Evolutionary conservation across 192 early-diverging fungal genomes (phyloP).

Genomic region (Coemansia sp.): DNA sequence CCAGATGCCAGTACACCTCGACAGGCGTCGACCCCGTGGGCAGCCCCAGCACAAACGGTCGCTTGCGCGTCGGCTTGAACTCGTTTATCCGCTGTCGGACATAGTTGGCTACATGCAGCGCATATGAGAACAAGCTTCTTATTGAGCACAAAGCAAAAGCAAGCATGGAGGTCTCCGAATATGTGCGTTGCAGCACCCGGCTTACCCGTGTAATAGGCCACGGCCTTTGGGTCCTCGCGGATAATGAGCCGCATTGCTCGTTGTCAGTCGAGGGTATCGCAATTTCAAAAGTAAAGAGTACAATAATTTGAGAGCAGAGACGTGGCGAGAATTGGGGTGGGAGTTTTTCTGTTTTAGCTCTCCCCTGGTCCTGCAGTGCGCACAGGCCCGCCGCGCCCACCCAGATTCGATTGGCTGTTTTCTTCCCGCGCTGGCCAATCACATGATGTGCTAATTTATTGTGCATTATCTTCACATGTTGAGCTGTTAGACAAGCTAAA

Average conservation of each 20-base stretch:
- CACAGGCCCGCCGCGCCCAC: not conserved
- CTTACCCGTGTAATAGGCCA: slow-evolving; percentile 52
- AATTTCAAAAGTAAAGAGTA: slow-evolving; percentile 2
- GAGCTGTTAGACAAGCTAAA: too few species aligned
- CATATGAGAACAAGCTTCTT: not conserved
- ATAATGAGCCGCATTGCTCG: slow-evolving; percentile 49
- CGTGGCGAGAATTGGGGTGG: not conserved
- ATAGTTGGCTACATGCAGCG: slow-evolving; percentile 64
- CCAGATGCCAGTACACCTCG: slow-evolving; percentile 76
- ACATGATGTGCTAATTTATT: not conserved
- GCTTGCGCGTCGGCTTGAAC: slow-evolving; percentile 68
- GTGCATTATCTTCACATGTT: too few species aligned
- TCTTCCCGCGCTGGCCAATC: not conserved
- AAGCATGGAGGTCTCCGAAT: not conserved
- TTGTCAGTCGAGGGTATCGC: not conserved
- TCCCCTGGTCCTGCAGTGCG: slow-evolving; percentile 2
- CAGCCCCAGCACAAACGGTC: slow-evolving; percentile 81
- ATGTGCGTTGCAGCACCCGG: not conserved
- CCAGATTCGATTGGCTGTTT: slow-evolving; percentile 1
- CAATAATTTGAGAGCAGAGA: not conserved
- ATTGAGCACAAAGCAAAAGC: not conserved
- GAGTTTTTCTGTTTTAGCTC: not conserved
- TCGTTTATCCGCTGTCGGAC: slow-evolving; percentile 74
- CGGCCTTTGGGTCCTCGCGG: slow-evolving; percentile 54
- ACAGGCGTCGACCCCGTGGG: slow-evolving; percentile 83